Evolutionary conservation across 768 basidiomycete species (phyloP), one percentile per base, ranked within the genome.

Genomic region (Phaffia australis): DNA sequence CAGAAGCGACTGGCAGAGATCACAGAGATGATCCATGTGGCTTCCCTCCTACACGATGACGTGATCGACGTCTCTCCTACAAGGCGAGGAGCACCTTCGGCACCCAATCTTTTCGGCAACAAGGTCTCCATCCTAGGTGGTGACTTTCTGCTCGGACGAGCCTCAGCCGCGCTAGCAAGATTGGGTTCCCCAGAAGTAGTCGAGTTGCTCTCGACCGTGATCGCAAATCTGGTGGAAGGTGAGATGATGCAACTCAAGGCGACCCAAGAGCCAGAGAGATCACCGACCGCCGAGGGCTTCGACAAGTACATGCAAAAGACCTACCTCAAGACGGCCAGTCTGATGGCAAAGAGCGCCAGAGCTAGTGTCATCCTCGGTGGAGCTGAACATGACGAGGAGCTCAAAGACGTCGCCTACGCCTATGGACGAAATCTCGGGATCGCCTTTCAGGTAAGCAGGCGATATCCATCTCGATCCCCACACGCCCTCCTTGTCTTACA

Each of bases 11-110:
- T 99, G 46, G 94, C 93, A 4, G 91, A 94, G 73, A 93, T 99
- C 54, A 85, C 90, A 61, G 95, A 99, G 76, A 95, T 98, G 91
- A 88, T 99, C 57, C 91, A 98, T 74, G 87, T 97, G 69, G 93
- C 95, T 29, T 92, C 88, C 3, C 81, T 91, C 14, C 79, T 99
- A 21, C 94, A 98, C 75, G 89, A 98, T 79, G 87, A 87, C 72
- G 90, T 98, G 61, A 83, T 87, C 66, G 87, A 89, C 79, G 77
- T 77, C 69, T 83, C 87, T 0, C 79, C 85, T 9, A 82, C 89
- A 7, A 85, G 92, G 7, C 81, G 93, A 0, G 81, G 83, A 16
- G 79, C 79, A 3, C 81, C 85, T 25, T 83, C 83, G 25, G 89
- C 89, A 0, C 85, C 87, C 0, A 81, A 82, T 30, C 82, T 84